Percentiles rank a stretch among this genome's conserved stretches.
These are phyloP conservation scores for Pestalotiopsis sp. DNA, from an alignment of 2,329 filamentous ascomycete species.

Conservation along the genomic window DNA sequence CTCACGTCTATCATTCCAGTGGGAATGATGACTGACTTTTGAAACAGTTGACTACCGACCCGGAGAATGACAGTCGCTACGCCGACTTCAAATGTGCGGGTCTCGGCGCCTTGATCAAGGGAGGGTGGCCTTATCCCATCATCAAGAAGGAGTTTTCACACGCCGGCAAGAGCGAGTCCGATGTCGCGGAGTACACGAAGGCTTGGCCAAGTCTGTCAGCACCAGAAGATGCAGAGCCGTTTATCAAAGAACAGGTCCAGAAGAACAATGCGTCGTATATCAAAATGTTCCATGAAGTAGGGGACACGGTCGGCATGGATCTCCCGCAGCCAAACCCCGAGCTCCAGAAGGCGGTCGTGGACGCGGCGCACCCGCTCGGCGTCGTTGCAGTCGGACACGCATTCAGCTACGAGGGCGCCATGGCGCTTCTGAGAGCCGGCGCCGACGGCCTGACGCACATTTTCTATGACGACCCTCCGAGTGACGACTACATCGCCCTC, in stretches of 20 bases:
- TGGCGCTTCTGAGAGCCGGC: constrained; percentile 29
- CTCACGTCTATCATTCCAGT: neutral
- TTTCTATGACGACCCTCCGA: constrained; percentile 30
- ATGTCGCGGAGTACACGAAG: neutral
- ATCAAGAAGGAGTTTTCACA: constrained; percentile 32
- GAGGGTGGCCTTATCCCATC: constrained; percentile 46
- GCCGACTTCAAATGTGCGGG: constrained; percentile 52
- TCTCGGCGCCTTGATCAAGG: constrained; percentile 50
- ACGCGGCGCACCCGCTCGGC: constrained; percentile 32
- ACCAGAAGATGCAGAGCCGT: neutral
- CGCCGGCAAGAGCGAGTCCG: neutral
- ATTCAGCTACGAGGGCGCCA: constrained; percentile 25
- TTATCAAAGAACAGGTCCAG: neutral
- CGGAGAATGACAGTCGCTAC: neutral
- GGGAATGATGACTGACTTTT: neutral
- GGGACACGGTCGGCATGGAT: constrained; percentile 37
- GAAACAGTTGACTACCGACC: neutral
- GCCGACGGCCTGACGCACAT: constrained; percentile 33
- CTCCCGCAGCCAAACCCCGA: constrained; percentile 41
- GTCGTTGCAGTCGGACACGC: constrained; percentile 30
- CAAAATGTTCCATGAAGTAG: constrained; percentile 54
- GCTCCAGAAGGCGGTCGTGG: constrained; percentile 46
- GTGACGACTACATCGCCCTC: constrained; percentile 21
- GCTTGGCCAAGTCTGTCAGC: neutral
- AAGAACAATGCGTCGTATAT: constrained; percentile 48